Evolutionary conservation across 2,329 filamentous ascomycete genomes (phyloP), one percentile per base, ranked within the genome.

Genomic region (Colletotrichum sp.): DNA sequence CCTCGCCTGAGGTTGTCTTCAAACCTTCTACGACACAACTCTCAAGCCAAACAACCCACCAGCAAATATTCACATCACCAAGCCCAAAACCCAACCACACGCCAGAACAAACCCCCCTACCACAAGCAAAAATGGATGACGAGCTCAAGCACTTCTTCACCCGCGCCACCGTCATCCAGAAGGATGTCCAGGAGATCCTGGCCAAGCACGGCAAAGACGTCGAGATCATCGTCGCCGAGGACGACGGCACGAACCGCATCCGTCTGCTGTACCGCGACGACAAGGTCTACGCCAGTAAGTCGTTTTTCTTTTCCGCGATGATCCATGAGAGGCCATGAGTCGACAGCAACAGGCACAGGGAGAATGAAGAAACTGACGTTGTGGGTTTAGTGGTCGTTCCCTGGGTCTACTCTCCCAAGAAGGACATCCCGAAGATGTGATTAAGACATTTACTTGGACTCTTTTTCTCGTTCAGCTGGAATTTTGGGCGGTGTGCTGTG

Each of bases 341-440:
- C 43, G 3, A n/a, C 5, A n/a, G 43, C 18, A 9, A 48, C 9
- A 48, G n/a, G 5, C 5, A 48, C 18, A 21, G 43, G 3, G 6
- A 48, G 43, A n/a, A 48, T 13, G 5, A n/a, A 43, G 18, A 12
- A n/a, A 21, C 43, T 48, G 43, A 48, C 43, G 43, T 13, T 10
- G 3, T 21, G 18, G 43, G 18, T 48, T 48, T 48, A 48, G 43
- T 48, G 43, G 43, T 48, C 6, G 43, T 48, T 48, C 43, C 43
- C 43, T 48, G 43, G 43, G 43, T 48, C n/a, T 48, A 48, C 43
- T 48, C 43, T 21, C 43, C 43, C 43, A 48, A 48, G n/a, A 48
- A 48, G n/a, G n/a, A 21, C n/a, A 48, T 21, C 43, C 43, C 43
- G 43, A 48, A 48, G 43, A 48, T 48, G 43, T 48, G 43, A 48